Percentiles rank a stretch among this genome's conserved stretches.
These are phyloP conservation scores for Lepidium aucheri DNA, from an alignment of 345 rosid species.

Conservation along the genomic window DNA sequence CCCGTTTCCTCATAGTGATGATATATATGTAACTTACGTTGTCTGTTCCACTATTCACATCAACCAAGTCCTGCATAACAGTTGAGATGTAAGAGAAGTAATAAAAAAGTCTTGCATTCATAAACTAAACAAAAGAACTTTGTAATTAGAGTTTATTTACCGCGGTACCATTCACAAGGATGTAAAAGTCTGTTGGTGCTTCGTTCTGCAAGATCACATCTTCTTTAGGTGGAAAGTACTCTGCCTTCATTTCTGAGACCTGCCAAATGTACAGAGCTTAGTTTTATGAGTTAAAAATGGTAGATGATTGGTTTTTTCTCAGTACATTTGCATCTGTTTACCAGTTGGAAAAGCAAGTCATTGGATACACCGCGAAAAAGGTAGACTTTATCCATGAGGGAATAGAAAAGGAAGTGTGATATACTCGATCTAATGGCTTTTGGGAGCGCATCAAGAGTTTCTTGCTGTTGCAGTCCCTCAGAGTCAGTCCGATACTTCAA, in stretches of 20 bases:
- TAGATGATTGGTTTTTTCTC: neutral
- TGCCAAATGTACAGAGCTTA: neutral
- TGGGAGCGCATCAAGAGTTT: conserved; percentile 68
- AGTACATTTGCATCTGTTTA: conserved; percentile 20
- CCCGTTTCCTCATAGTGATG: neutral
- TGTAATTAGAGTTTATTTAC: conserved; percentile 24
- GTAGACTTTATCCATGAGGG: conserved; percentile 55
- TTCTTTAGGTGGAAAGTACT: conserved; percentile 84
- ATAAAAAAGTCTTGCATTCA: neutral
- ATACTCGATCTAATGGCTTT: conserved; percentile 72
- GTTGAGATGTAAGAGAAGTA: neutral
- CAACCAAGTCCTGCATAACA: conserved; percentile 44
- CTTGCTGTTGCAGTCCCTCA: conserved; percentile 71
- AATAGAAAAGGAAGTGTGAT: conserved; percentile 63
- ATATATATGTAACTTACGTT: conserved; percentile 30
- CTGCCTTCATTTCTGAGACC: conserved; percentile 87
- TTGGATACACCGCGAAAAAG: conserved; percentile 62
- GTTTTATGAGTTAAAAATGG: neutral
- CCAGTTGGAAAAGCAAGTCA: conserved; percentile 74
- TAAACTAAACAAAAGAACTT: neutral
- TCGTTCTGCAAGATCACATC: conserved; percentile 77
- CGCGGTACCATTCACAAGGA: conserved; percentile 66
- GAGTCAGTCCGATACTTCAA: conserved; percentile 67
- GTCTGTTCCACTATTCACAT: conserved; percentile 40
- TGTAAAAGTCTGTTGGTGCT: conserved; percentile 78